These are phyloP conservation scores for Secale cereale DNA, from an alignment of 176 grass and related monocot genomes.

Conservation along the genomic window DNA sequence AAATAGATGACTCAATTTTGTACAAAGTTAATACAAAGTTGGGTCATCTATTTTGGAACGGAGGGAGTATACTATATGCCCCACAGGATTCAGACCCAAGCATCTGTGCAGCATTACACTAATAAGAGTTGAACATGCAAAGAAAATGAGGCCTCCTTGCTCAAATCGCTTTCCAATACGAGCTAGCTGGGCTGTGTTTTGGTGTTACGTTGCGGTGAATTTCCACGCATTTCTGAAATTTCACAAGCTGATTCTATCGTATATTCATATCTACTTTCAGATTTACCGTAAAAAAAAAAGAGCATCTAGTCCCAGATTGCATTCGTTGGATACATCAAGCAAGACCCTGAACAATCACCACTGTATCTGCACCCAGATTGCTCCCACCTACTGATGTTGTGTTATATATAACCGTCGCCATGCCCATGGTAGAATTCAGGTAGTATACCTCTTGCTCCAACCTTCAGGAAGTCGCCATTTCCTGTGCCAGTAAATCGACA, in stretches of 20 bases:
- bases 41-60: too few species aligned
- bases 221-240: background rate
- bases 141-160: background rate
- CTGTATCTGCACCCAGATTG: background rate
- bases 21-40: too few species aligned
- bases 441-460: conserved; percentile 30
- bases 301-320: too few species aligned
- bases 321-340: background rate
- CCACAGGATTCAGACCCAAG: background rate
- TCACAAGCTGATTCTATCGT: background rate
- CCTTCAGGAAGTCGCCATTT: conserved; percentile 71
- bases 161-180: background rate
- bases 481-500: conserved; percentile 89
- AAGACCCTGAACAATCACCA: conserved; percentile 16
- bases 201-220: background rate
- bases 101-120: background rate
- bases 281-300: background rate
- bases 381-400: background rate
- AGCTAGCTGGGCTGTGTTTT: background rate
- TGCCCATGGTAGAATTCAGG: background rate
- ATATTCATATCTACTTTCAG: background rate
- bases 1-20: too few species aligned
- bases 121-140: background rate
- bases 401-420: background rate
- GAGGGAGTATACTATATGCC: background rate